Evolutionary conservation across 2,329 filamentous ascomycete genomes (phyloP), one percentile per base, ranked within the genome.

Genomic region (Orbilia oligospora): DNA sequence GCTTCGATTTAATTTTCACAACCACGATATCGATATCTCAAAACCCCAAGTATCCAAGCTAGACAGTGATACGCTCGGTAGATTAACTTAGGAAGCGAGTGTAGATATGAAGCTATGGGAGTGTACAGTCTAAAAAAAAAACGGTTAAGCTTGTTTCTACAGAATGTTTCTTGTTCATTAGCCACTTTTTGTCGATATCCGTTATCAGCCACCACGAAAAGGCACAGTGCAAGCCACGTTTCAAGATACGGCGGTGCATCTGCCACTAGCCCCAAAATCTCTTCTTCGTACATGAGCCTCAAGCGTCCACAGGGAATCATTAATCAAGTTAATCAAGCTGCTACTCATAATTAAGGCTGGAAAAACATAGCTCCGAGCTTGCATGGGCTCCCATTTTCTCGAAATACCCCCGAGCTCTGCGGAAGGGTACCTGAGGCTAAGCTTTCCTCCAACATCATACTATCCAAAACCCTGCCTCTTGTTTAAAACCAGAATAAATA

Each of bases 171-270:
- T 49, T 9, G 6, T 5, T 12, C 33, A 36, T 36, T 12, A 36
- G 8, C 33, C 33, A 36, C 8, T 36, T 36, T 36, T 12, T 30
- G 27, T 30, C 33, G 33, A 36, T 49, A 49, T 8, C 46, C 46
- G 46, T 22, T 55, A 33, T 22, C 24, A 33, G 51, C 51, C 51
- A 55, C 51, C 12, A 20, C 8, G 3, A 4, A 36, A 9, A 36
- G 27, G 27, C 27, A 30, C 9, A 46, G 49, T 22, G 30, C 27
- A 36, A 58, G 53, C 53, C 53, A 58, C 30, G 53, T 38, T 36
- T 58, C 53, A 20, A 27, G n/a, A 18, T 20, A 30, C 38, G 53
- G 53, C 53, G 53, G 53, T 58, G 53, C 53, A n/a, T 38, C 33
- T 36, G 10, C 53, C 30, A 53, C 49, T 27, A 51, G 20, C 48